Base-by-base conservation (phyloP, 345 rosid species). In the Pelargonium nanum region DNA sequence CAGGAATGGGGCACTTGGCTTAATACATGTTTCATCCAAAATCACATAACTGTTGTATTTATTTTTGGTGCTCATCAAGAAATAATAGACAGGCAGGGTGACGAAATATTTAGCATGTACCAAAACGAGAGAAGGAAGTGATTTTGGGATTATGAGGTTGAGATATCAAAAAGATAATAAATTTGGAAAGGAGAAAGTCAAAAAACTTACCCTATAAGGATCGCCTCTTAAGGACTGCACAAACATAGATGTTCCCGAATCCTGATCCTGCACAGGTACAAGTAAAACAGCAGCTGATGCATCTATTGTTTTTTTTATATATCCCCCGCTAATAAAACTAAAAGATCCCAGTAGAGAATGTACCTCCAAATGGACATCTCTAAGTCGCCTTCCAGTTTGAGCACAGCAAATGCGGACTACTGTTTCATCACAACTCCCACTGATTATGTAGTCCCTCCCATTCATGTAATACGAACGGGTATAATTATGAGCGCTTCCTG, bases 141-240 rank as follows among this genome's bases (percentile, higher is more conserved):
- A n/a, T n/a, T n/a, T n/a, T n/a, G n/a, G n/a, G n/a, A n/a, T n/a
- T n/a, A n/a, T n/a, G n/a, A n/a, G n/a, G n/a, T n/a, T n/a, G n/a
- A n/a, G n/a, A n/a, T 28, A 28, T 3, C 8, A 28, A 28, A 8
- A 3, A 8, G 4, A 28, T 8, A 28, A 28, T 28, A 30, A 30
- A 30, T 30, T 5, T 30, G 10, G 4, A 30, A 30, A 12, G 10
- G 40, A 5, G 53, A 15, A 17, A n/a, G 26, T 16, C 51, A 8
- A 55, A 13, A 52, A 63, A 56, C 82, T 75, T 67, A 79, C 87
- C 75, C 84, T 71, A 71, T 65, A 79, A 51, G 84, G 84, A 63
- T 82, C 84, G 26, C 84, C 84, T 66, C 87, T 68, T 57, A 82
- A 60, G 67, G 84, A 82, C 72, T 82, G 87, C 54, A 79, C 80